Evolutionary conservation across 2,329 filamentous ascomycete species (phyloP).

Genomic region (Colletotrichum plurivorum): DNA sequence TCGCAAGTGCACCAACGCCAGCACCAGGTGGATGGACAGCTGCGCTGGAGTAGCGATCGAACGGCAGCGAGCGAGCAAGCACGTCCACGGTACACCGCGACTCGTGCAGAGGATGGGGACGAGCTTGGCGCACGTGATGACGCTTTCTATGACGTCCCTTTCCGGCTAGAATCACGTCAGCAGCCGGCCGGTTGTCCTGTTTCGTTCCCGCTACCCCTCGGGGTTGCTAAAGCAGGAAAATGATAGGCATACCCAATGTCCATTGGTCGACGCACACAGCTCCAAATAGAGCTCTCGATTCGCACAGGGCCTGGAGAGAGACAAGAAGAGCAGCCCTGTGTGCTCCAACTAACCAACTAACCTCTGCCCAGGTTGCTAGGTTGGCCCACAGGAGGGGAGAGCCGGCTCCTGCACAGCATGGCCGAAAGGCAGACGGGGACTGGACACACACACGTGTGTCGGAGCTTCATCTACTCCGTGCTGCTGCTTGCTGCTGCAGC

Average conservation of each 20-base stretch:
- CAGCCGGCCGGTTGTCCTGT: neutral
- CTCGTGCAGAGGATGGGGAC: conserved; percentile 17
- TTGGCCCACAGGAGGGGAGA: conserved; percentile 1
- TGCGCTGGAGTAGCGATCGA: neutral
- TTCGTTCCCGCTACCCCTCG: neutral
- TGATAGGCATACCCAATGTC: conserved; percentile 5
- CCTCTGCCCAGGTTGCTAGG: too few relatives aligned
- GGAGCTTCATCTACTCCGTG: conserved; percentile 20
- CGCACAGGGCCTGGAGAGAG: conserved; percentile 21
- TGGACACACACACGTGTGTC: conserved; percentile 2
- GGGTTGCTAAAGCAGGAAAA: conserved; percentile 2
- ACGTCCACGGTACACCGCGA: conserved; percentile 2
- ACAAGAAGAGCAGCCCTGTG: neutral
- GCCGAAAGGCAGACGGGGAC: neutral
- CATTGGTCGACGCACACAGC: conserved; percentile 19
- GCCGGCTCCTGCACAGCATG: neutral
- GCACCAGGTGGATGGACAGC: neutral
- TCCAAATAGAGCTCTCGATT: conserved; percentile 13
- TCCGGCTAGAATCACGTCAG: conserved; percentile 34
- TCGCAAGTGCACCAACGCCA: too few relatives aligned
- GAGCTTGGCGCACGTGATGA: conserved; percentile 39
- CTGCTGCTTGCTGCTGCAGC: conserved; percentile 2
- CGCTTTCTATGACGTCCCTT: conserved; percentile 35
- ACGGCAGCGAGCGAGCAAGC: neutral
- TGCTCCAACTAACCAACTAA: too few relatives aligned